A percentile compares a stretch with the other conserved stretches of the same genome.
Conservation (phyloP, 495 filamentous ascomycete genomes). For the Amorphotheca resinae region DNA sequence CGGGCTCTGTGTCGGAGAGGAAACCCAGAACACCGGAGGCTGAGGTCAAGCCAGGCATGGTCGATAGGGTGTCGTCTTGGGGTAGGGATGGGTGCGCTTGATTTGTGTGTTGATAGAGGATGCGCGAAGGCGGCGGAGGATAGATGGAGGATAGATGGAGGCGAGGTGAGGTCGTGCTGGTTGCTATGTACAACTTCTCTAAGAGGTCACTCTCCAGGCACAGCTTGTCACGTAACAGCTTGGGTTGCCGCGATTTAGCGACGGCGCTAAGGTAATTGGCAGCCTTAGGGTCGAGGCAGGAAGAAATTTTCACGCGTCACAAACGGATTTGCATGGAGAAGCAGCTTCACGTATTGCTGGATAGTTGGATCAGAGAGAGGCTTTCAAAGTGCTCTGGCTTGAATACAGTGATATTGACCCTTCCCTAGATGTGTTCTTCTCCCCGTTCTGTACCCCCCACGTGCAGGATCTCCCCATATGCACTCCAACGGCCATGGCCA, state of each 20-base stretch:
- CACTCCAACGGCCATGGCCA: background rate
- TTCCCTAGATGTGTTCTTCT: too few relatives aligned
- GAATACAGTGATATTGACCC: too few relatives aligned
- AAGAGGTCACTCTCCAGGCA: conserved; percentile 18
- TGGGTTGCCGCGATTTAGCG: background rate
- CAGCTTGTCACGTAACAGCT: conserved; percentile 12
- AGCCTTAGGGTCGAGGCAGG: background rate
- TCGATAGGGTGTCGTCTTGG: background rate
- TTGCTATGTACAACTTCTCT: background rate
- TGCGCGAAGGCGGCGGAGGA: background rate
- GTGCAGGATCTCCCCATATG: too few relatives aligned
- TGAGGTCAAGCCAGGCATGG: conserved; percentile 88
- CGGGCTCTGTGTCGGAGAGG: conserved; percentile 83
- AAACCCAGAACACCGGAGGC: conserved; percentile 92
- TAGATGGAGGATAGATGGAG: conserved; percentile 1
- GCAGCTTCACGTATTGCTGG: too few relatives aligned
- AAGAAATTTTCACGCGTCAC: background rate
- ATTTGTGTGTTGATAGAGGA: background rate
- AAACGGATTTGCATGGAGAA: too few relatives aligned
- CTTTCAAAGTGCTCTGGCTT: too few relatives aligned
- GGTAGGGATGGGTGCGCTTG: background rate
- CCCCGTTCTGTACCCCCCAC: too few relatives aligned
- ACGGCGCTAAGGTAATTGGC: background rate
- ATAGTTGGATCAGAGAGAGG: too few relatives aligned
- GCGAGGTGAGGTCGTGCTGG: conserved; percentile 7